Base-by-base conservation (phyloP, 139 green algal species). In the Haematococcus sp. region DNA sequence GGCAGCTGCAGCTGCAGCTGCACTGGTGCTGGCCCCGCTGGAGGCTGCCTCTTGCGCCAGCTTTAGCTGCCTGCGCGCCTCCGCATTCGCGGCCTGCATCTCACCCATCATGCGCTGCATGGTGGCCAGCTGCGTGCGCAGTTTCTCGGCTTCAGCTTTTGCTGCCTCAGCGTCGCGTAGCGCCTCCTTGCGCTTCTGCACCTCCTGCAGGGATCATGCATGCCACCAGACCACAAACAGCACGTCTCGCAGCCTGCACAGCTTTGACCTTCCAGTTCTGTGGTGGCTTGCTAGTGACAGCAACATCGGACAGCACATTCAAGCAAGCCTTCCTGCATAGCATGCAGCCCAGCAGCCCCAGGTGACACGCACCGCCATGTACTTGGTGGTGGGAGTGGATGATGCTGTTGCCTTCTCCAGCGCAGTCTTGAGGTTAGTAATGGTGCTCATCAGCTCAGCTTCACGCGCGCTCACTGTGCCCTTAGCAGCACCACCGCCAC, bases 341-440 rank as follows among this genome's bases (percentile, higher is more conserved):
- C n/a, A n/a, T n/a, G n/a, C n/a, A n/a, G n/a, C n/a, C n/a, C n/a
- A n/a, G n/a, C n/a, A n/a, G n/a, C n/a, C n/a, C n/a, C n/a, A n/a
- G n/a, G n/a, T n/a, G n/a, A 17, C 71, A 13, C 74, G 44, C 22
- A 87, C 85, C 78, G 88, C 76, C 88, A 94, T 95, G 80, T 92
- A 94, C 61, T 93, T 93, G 32, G 81, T 82, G 51, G 70, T 86
- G 70, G 87, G 84, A 49, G 91, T 89, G 34, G 75, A 86, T 44
- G 73, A 83, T 22, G 87, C 56, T 28, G 80, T 86, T 5, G 86
- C 75, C 71, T 86, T 86, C 71, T 94, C 89, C 71, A 96, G 67
- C 3, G 88, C 91, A 1, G 63, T 56, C 73, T 92, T 90, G 11
- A 96, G 81, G 67, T 83, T 90, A 19, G 51, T 70, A 3, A 93